Evolutionary conservation across 108 stramenopile species (phyloP), one percentile per base, ranked within the genome.

Genomic region (Pseudonitzschia delicatissima): DNA sequence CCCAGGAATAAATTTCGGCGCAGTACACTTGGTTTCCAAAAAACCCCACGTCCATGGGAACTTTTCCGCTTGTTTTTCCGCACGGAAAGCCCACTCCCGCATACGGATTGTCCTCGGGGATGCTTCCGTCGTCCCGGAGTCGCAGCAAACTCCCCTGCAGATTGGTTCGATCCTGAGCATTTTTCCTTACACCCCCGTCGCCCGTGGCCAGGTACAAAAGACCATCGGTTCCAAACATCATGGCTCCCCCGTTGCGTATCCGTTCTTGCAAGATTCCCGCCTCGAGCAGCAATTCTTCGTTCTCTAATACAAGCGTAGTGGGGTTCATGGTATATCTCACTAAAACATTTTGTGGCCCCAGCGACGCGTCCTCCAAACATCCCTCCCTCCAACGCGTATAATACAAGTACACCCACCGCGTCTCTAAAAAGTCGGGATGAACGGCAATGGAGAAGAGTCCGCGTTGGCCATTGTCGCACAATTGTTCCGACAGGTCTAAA

Each of bases 61-160:
- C 11, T 23, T 3, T 21, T 27, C 49, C 49, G 5, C 8, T 29
- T 34, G 4, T 52, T 32, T 17, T 49, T 48, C 47, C 70, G 31
- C 35, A 64, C 17, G 42, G 51, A 28, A 49, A 15, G 26, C 47
- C 42, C 13, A 21, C 31, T 32, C 8, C 21, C 34, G 49, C 29
- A 67, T 57, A 77, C 3, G 77, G 77, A 58, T 77, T 77, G 39
- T 77, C 71, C 1, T 11, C 1, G 9, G 77, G 77, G 29, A 72
- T 50, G 20, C 21, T 34, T 9, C 77, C 77, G 37, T 72, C 66
- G 29, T 67, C 71, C 20, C 20, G 68, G 4, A 77, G 27, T 21
- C 77, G 71, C 5, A 77, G 25, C 2, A 77, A 34, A 9, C 28
- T 62, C 39, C 70, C 76, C 26, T 32, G 48, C 28, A 68, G 27